Base-by-base conservation (phyloP, 179 eudicot genomes). In the Spinacia oleracea region DNA sequence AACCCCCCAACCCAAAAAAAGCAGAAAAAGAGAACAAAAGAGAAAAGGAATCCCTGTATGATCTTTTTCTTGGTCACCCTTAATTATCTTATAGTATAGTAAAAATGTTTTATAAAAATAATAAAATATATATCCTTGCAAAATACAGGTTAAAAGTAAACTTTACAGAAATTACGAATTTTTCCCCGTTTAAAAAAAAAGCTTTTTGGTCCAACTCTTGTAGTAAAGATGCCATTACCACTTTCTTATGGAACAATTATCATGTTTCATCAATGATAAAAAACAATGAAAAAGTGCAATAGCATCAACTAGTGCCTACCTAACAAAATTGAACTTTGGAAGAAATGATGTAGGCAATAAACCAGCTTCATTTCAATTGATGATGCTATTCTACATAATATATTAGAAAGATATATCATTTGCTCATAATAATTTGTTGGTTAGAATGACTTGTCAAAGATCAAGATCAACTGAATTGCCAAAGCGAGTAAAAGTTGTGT, bases 301-400 rank as follows among this genome's bases (percentile, higher is more conserved):
- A 46, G 21, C 35, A 70, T 35, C 20, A 70, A 42, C 20, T 67
- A 67, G 48, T 38, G 45, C 35, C 35, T 45, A 38, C 45, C 65
- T 53, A 6, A 34, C 65, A 21, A 38, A 38, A 53, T 73, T 32
- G 29, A 34, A 55, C 65, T 72, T 50, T 51, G 45, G 56, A 72
- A 31, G 21, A 72, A 9, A 5, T 50, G 16, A 53, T 48, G 42
- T 35, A 25, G 58, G 58, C 74, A 70, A 43, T 43, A 27, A 27
- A 70, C 10, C 58, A 48, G 76, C 63, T 72, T 62, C 77, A 78
- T 62, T 31, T 34, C 40, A 63, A 34, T 43, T 31, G 40, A 3
- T 38, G 40, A 38, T 38, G 40, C 40, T 34, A 27, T 4, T 35
- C 27, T 1, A 32, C 25, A 53, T 62, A 12, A 38, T 38, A 72